Conservation (phyloP, 371 early-diverging fungal species). For the Mortierella sp. region DNA sequence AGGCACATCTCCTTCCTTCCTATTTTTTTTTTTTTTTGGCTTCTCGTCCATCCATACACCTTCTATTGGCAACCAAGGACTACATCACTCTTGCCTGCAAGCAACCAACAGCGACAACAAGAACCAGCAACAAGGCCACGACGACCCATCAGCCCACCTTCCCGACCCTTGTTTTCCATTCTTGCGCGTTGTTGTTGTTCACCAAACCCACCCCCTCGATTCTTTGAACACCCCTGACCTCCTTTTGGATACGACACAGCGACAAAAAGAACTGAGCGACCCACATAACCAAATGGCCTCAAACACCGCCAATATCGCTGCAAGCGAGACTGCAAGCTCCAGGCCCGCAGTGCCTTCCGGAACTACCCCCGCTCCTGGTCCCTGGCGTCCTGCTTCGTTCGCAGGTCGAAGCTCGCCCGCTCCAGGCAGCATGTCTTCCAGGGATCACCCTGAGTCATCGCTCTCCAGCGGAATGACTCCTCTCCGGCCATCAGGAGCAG, state of each 20-base stretch:
- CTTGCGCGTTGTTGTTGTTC: slow-evolving; percentile 4
- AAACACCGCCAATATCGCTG: not conserved
- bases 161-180: not conserved
- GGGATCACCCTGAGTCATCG: slow-evolving; percentile 4
- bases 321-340: not conserved
- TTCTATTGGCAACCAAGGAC: not conserved
- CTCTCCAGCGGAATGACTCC: slow-evolving; percentile 19
- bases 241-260: not conserved
- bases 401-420: slow-evolving; percentile 37
- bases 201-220: not conserved
- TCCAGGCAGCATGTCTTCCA: slow-evolving; percentile 3
- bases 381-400: slow-evolving; percentile 42
- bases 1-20: not conserved
- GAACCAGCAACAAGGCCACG: too few relatives aligned
- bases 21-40: not conserved
- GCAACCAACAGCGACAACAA: too few relatives aligned
- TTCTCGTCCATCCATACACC: not conserved
- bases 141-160: not conserved
- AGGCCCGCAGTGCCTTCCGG: not conserved
- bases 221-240: not conserved
- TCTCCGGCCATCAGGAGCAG: slow-evolving; percentile 17
- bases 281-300: not conserved
- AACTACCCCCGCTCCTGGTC: slow-evolving; percentile 17
- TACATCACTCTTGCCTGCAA: not conserved
- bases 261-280: not conserved